Conservation (phyloP, 352 stramenopile species). For the Phytopythium cucurbitacearum region DNA sequence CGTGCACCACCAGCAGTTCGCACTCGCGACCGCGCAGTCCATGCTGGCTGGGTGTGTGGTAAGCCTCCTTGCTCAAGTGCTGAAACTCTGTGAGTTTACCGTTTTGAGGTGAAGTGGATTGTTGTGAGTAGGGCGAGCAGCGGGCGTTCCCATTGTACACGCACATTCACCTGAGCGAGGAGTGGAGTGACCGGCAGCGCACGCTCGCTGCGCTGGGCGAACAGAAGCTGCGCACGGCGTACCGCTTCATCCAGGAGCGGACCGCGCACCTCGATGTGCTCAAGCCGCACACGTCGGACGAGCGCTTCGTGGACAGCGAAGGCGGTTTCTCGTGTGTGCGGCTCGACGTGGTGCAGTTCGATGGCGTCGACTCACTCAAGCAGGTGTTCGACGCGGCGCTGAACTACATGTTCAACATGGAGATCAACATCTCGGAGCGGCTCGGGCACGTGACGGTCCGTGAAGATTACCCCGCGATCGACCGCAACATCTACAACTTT, state of each 20-base stretch:
- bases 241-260: constrained; percentile 22
- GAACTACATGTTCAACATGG: constrained; percentile 30
- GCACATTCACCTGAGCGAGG: constrained; percentile 18
- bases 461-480: constrained; percentile 27
- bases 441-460: constrained; percentile 29
- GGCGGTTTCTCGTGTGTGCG: constrained; percentile 23
- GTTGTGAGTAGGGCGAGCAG: constrained; percentile 13
- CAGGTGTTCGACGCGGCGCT: constrained; percentile 28
- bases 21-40: constrained; percentile 14
- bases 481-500: constrained; percentile 18
- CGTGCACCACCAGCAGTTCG: constrained; percentile 12
- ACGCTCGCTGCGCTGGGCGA: constrained; percentile 13
- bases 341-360: constrained; percentile 30
- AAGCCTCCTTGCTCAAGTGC: background rate
- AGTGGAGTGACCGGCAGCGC: constrained; percentile 12
- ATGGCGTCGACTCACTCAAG: constrained; percentile 14
- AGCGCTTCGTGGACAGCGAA: constrained; percentile 17
- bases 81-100: background rate
- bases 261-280: constrained; percentile 7
- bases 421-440: constrained; percentile 34
- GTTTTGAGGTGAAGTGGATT: background rate
- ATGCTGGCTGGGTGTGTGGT: constrained; percentile 12
- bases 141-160: constrained; percentile 18
- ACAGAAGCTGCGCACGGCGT: constrained; percentile 12
- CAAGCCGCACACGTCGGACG: constrained; percentile 16